Evolutionary conservation across 179 eudicot species (phyloP).

Genomic region (Amaranthus tricolor): DNA sequence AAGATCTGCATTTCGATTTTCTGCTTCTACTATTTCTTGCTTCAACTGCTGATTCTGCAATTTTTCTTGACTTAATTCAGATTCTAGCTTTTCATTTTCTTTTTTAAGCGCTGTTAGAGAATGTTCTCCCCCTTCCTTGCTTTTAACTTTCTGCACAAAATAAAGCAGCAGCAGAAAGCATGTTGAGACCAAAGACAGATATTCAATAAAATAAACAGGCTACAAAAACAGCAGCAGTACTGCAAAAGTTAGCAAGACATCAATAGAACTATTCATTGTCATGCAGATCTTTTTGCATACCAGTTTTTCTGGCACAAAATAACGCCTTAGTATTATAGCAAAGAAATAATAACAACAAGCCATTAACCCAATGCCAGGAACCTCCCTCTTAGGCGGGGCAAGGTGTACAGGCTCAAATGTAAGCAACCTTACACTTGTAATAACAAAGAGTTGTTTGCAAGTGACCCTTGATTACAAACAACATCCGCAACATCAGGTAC

Average conservation of each 20-base stretch:
- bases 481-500: neutral
- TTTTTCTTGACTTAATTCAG: slow-evolving; percentile 61
- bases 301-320: neutral
- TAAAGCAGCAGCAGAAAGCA: slow-evolving; percentile 5
- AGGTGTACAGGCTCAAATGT: too few relatives aligned
- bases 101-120: slow-evolving; percentile 52
- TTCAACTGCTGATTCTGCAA: slow-evolving; percentile 64
- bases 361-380: too few relatives aligned
- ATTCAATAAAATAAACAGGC: neutral
- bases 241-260: neutral
- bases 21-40: slow-evolving; percentile 84
- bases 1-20: slow-evolving; percentile 67
- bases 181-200: slow-evolving; percentile 10
- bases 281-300: neutral
- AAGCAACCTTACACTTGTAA: too few relatives aligned
- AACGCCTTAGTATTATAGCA: neutral
- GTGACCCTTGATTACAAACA: too few relatives aligned
- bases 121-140: slow-evolving; percentile 47
- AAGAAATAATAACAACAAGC: too few relatives aligned
- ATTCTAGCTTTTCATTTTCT: slow-evolving; percentile 77
- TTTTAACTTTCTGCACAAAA: slow-evolving; percentile 51
- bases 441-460: too few relatives aligned
- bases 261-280: neutral
- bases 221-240: neutral
- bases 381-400: too few relatives aligned